Base-by-base conservation (phyloP, 2,329 filamentous ascomycete species). In the Nothomitra cinnamomea region DNA sequence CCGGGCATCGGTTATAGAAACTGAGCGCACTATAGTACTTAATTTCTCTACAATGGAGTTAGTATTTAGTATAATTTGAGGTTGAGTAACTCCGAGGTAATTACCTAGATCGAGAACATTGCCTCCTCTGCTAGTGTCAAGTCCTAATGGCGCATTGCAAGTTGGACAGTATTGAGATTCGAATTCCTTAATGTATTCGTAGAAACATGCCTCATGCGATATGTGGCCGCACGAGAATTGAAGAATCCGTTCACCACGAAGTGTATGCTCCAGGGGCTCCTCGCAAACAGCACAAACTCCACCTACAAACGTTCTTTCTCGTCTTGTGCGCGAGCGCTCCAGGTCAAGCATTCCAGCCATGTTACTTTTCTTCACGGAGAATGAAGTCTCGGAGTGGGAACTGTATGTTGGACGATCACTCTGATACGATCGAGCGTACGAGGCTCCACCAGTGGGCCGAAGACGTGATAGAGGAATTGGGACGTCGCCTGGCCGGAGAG, bases 191-290 rank as follows among this genome's bases (percentile, higher is more conserved):
- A 98, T 94, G 65, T 94, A 95, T 68, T 98, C 92, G 70, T 96
- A 96, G 66, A 98, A 96, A 69, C 92, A 98, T 36, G 90, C 92
- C 67, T 96, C 92, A 66, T 98, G 92, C 10, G 90, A 88, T 56
- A 98, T 90, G 68, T 98, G 92, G n/a, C 83, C 79, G 69, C 92
- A 98, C 4, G 89, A 94, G 63, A 98, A 92, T 66, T 96, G 92
- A 53, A 98, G 73, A 57, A 98, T 88, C 60, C 88, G 82, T 71
- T 98, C 92, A 56, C 92, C 92, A 51, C 86, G 85, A 48, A 98
- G 75, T 2, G 88, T 98, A 67, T 96, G 90, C 68, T 96, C 92
- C 57, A 98, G 72, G 2, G 89, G 89, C 70, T 98, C 92, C 66
- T 98, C 92, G 65, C 92, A 98, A 15, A 95, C 89, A 51, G 89